A percentile compares a stretch with the other conserved stretches of the same genome.
Evolutionary conservation across 441 rosid species (phyloP).

Genomic region (Sinapis alba): DNA sequence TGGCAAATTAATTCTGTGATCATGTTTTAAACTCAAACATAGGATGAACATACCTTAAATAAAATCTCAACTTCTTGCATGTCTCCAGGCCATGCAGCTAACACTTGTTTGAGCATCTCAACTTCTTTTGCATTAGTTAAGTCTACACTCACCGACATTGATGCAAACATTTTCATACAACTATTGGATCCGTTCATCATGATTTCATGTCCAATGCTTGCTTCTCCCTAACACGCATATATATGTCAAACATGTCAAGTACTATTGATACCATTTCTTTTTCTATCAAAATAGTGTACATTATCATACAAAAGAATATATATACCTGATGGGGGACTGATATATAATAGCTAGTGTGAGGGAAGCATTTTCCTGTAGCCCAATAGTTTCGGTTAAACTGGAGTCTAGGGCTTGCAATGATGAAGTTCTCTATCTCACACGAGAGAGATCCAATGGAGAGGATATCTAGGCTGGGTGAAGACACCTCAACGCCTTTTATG

Average conservation of each 20-base stretch:
- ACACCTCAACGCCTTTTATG: neutral
- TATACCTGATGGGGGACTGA: constrained; percentile 2
- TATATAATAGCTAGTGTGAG: neutral
- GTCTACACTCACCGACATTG: constrained; percentile 14
- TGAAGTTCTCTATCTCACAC: neutral
- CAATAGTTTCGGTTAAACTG: neutral
- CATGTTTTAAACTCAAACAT: neutral
- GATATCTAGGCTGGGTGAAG: constrained; percentile 3
- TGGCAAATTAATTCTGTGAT: too few relatives aligned
- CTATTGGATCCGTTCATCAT: neutral
- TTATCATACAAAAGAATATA: neutral
- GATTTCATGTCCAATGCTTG: neutral
- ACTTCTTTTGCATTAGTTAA: constrained; percentile 4
- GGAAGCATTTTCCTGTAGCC: neutral
- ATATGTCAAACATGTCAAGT: neutral
- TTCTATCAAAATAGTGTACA: neutral
- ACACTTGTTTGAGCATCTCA: constrained; percentile 5
- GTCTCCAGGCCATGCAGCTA: neutral
- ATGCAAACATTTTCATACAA: neutral
- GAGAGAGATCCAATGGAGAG: neutral
- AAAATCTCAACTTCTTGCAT: constrained; percentile 11
- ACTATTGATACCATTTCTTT: neutral
- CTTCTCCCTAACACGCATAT: neutral
- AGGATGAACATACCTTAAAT: neutral
- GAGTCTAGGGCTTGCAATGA: constrained; percentile 11